Base-by-base conservation (phyloP, 805 yeast species). In the Kurtzmaniella fragi region DNA sequence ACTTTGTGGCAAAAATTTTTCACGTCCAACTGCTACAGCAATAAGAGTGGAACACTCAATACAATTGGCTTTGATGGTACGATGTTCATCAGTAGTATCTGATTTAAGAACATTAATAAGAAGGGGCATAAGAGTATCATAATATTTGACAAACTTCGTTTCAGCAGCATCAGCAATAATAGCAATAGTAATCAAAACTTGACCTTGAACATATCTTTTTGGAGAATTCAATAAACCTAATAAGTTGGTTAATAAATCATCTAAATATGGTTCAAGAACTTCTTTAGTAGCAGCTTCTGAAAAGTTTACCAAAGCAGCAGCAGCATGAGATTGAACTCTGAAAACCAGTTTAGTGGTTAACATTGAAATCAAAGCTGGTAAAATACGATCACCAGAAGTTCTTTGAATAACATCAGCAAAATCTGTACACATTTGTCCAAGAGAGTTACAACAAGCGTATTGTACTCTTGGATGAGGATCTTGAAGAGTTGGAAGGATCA, bases 81-180 rank as follows among this genome's bases (percentile, higher is more conserved):
- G 76, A 59, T 83, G 81, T 51, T 85, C 95, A 33, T 77, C 77
- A 29, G 87, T 91, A 62, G 83, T 74, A 47, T 87, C 95, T 4
- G 91, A 69, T 49, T 73, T 78, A 64, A 93, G 67, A 15, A 91
- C 95, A 45, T 83, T 79, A 41, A 89, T 67, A 44, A 91, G 70
- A 48, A 88, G 66, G 13, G 96, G 96, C 95, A 93, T 91, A 59
- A 93, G 73, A 1, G 96, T 84, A 58, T 89, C 96, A 59, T 90
- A 93, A 59, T 93, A 93, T 64, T 90, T 91, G 51, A 80, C 73
- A 57, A 93, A 93, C 55, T 84, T 84, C 45, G 75, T 75, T 61
- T 88, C 88, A 3, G 98, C 96, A 12, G 96, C 95, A 63, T 91
- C 98, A 2, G 99, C 99, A 48, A 91, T 90, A 49, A 90, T 86